These are phyloP conservation scores for Pseudoneurospora amorphoporcata DNA, from an alignment of 495 filamentous ascomycete genomes.

Conservation along the genomic window DNA sequence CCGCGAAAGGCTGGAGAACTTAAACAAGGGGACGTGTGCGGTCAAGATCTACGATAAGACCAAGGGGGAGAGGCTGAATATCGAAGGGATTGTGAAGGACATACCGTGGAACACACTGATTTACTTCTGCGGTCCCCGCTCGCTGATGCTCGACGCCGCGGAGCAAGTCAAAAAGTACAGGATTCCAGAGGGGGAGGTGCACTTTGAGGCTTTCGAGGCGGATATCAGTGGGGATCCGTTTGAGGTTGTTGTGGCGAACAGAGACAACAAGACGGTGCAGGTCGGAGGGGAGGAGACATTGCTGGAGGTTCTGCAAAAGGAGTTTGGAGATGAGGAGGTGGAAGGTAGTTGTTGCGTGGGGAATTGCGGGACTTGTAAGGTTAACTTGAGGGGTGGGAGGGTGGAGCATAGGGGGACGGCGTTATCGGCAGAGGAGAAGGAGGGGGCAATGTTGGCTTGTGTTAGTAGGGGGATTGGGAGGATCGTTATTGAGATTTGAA, in stretches of 20 bases:
- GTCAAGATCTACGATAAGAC: slow-evolving; percentile 38
- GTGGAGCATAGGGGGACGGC: slow-evolving; percentile 46
- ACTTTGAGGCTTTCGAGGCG: slow-evolving; percentile 46
- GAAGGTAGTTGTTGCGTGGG: slow-evolving; percentile 46
- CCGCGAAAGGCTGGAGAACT: slow-evolving; percentile 22
- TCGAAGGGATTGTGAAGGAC: slow-evolving; percentile 26
- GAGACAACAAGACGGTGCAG: slow-evolving; percentile 13
- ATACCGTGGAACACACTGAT: slow-evolving; percentile 39
- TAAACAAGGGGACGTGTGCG: slow-evolving; percentile 15
- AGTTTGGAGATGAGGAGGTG: slow-evolving; percentile 30
- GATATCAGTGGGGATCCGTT: slow-evolving; percentile 45
- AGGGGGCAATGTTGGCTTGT: slow-evolving; percentile 33
- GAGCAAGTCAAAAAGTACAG: slow-evolving; percentile 24
- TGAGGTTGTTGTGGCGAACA: slow-evolving; percentile 35
- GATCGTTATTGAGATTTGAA: slow-evolving; percentile 35
- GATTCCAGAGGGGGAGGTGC: slow-evolving; percentile 35
- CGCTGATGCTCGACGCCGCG: slow-evolving; percentile 38
- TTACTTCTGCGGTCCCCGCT: slow-evolving; percentile 44
- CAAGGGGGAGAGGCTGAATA: slow-evolving; percentile 37
- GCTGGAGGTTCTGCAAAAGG: slow-evolving; percentile 28
- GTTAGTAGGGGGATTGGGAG: slow-evolving; percentile 38
- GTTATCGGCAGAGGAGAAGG: slow-evolving; percentile 34
- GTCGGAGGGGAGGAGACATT: slow-evolving; percentile 35
- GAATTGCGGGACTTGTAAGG: slow-evolving; percentile 49
- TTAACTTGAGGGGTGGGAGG: slow-evolving; percentile 35